Evolutionary conservation across 2,329 filamentous ascomycete genomes (phyloP), one percentile per base, ranked within the genome.

Genomic region (Fusarium scirpi): DNA sequence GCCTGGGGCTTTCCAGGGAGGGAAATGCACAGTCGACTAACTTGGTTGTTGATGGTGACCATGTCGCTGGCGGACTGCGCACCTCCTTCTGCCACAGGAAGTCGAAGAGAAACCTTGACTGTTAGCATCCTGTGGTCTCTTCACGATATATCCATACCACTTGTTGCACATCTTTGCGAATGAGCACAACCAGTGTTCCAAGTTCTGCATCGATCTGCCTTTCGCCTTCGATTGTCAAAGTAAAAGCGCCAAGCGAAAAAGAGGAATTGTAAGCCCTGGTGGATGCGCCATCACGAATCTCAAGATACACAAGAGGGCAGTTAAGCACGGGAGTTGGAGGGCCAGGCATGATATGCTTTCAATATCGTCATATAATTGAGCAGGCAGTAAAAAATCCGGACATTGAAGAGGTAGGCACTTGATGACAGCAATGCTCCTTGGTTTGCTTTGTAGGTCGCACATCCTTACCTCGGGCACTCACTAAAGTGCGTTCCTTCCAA

Each of bases 301-400:
- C 77, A 15, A 80, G 60, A 44, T 73, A 70, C 49, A 58, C 65
- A 43, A 80, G 76, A n/a, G 72, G 72, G 45, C 77, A 79, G 7
- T 63, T 53, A 8, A 72, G 77, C 18, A 80, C 73, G 13, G 79
- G 79, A 11, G 76, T 78, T 13, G 72, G 68, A 20, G 77, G 71
- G 3, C 65, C 56, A 47, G 75, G 58, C 78, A 80, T 78, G 25
- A 43, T 61, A 18, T 12, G 30, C 24, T 34, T 61, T 54, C 7
- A 16, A 51, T 15, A 27, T 10, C 18, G 32, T 30, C 22, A 59
- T 55, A 65, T 8, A 29, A 43, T 48, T 24, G 16, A 38, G 20
- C 9, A 40, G 32, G 24, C n/a, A 62, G 27, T 3, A 24, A 34
- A 48, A 11, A 30, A 48, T 7, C 4, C 34, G 29, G 7, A 13